phyloP scores from a whole-genome alignment of 2,329 filamentous ascomycete species.

The Pseudogymnoascus sp. region DNA sequence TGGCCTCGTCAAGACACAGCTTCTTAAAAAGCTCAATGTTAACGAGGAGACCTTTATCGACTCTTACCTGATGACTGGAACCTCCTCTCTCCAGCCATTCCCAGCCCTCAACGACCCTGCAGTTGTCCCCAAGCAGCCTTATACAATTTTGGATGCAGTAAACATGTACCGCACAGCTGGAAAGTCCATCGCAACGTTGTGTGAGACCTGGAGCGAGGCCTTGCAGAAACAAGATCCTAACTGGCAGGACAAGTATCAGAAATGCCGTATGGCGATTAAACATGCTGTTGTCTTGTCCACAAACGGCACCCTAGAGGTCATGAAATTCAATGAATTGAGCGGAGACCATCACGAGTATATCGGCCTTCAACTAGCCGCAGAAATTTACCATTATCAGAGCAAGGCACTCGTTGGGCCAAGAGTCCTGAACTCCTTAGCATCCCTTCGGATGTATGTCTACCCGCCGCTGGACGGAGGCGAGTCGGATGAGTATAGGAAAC shows the following conservation, averaged over 20 bases:
- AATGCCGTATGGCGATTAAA: constrained; percentile 74
- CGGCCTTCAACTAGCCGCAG: constrained; percentile 79
- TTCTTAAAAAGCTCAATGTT: constrained; percentile 60
- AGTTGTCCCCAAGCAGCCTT: constrained; percentile 41
- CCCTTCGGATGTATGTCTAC: constrained; percentile 66
- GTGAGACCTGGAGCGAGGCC: constrained; percentile 71
- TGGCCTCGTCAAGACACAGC: constrained; percentile 55
- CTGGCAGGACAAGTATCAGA: constrained; percentile 81
- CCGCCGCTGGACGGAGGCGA: constrained; percentile 81
- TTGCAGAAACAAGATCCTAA: constrained; percentile 59
- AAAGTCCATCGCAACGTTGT: constrained; percentile 62
- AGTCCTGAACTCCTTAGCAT: constrained; percentile 73
- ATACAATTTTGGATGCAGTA: constrained; percentile 64
- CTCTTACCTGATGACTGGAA: constrained; percentile 73
- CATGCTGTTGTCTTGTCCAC: constrained; percentile 69
- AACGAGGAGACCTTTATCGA: constrained; percentile 71
- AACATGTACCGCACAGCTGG: constrained; percentile 66
- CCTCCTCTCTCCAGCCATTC: constrained; percentile 68
- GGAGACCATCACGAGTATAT: constrained; percentile 83
- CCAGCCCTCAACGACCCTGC: constrained; percentile 60
- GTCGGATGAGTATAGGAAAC: constrained; percentile 69
- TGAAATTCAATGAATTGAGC: constrained; percentile 66
- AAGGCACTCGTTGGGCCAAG: constrained; percentile 71
- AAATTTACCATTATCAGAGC: constrained; percentile 85
- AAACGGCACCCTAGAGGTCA: constrained; percentile 62